Percentiles rank a stretch among this genome's conserved stretches.
These are phyloP conservation scores for Achaetomiella virescens DNA, from an alignment of 495 filamentous ascomycete species.

Conservation along the genomic window DNA sequence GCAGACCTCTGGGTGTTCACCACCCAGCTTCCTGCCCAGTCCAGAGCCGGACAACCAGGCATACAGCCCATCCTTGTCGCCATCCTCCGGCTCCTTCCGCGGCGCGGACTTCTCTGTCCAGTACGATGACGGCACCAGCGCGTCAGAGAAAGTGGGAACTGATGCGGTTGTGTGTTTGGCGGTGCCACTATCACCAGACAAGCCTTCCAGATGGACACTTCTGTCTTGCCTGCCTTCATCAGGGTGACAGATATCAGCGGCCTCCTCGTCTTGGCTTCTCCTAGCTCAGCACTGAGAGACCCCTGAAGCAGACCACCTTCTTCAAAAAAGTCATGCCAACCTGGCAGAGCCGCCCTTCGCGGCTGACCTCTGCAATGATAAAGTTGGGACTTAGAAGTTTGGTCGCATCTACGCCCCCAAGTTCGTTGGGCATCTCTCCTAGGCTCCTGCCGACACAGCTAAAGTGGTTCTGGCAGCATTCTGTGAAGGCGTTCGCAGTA, in stretches of 20 bases:
- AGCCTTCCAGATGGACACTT: slow-evolving; percentile 62
- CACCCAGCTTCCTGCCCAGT: slow-evolving; percentile 46
- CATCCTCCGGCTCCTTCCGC: slow-evolving; percentile 40
- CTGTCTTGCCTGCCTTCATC: slow-evolving; percentile 58
- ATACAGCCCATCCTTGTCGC: slow-evolving; percentile 58
- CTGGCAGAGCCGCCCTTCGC: slow-evolving; percentile 69
- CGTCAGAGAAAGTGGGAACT: slow-evolving; percentile 59
- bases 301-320: slow-evolving; percentile 65
- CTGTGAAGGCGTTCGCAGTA: slow-evolving; percentile 52
- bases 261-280: slow-evolving; percentile 72
- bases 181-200: slow-evolving; percentile 61
- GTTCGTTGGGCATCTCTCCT: slow-evolving; percentile 58
- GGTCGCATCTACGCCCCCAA: slow-evolving; percentile 61
- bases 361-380: slow-evolving; percentile 56
- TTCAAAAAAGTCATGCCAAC: slow-evolving; percentile 65
- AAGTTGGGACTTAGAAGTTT: slow-evolving; percentile 68
- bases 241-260: slow-evolving; percentile 58
- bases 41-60: slow-evolving; percentile 49
- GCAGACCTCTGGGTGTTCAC: slow-evolving; percentile 84
- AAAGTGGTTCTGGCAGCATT: slow-evolving; percentile 74
- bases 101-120: slow-evolving; percentile 54
- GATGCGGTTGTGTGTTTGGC: slow-evolving; percentile 70
- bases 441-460: slow-evolving; percentile 55
- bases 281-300: slow-evolving; percentile 64
- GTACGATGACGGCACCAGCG: slow-evolving; percentile 70